phyloP scores from a whole-genome alignment of 2,329 filamentous ascomycete genomes.

The Hymenoscyphus scutula region DNA sequence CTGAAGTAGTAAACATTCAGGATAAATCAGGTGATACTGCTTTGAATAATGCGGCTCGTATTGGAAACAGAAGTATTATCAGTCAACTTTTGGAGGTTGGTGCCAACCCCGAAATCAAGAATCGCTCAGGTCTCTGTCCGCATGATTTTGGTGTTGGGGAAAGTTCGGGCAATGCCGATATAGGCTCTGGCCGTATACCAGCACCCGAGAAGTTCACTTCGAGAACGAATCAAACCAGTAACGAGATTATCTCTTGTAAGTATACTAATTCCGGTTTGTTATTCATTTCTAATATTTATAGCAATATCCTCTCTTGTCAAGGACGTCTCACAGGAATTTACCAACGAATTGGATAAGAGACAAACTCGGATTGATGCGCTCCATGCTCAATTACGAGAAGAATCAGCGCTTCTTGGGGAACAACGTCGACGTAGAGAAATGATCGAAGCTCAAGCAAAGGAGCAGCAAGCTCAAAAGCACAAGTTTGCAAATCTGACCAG shows the following conservation, averaged over 20 bases:
- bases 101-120: slow-evolving; percentile 87
- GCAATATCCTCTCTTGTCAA: slow-evolving; percentile 81
- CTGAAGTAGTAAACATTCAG: slow-evolving; percentile 92
- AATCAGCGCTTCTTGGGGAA: slow-evolving; percentile 74
- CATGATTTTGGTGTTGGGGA: slow-evolving; percentile 92
- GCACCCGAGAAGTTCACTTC: slow-evolving; percentile 44
- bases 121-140: slow-evolving; percentile 82
- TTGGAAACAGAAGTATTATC: slow-evolving; percentile 91
- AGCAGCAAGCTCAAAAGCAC: slow-evolving; percentile 61
- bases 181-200: slow-evolving; percentile 45
- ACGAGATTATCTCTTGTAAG: slow-evolving; percentile 78
- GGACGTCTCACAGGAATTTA: slow-evolving; percentile 76
- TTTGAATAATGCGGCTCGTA: slow-evolving; percentile 87
- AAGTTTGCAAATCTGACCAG: slow-evolving; percentile 76
- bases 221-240: slow-evolving; percentile 65
- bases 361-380: slow-evolving; percentile 80
- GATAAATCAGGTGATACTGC: slow-evolving; percentile 95
- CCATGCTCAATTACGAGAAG: slow-evolving; percentile 76
- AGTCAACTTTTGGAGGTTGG: slow-evolving; percentile 95
- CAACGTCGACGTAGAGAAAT: slow-evolving; percentile 72
- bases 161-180: slow-evolving; percentile 45
- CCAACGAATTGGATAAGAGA: slow-evolving; percentile 76
- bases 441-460: slow-evolving; percentile 62
- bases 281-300: slow-evolving; percentile 40
- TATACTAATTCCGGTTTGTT: slow-evolving; percentile 27